Conservation (phyloP, 495 filamentous ascomycete species). For the Collariella sp. region DNA sequence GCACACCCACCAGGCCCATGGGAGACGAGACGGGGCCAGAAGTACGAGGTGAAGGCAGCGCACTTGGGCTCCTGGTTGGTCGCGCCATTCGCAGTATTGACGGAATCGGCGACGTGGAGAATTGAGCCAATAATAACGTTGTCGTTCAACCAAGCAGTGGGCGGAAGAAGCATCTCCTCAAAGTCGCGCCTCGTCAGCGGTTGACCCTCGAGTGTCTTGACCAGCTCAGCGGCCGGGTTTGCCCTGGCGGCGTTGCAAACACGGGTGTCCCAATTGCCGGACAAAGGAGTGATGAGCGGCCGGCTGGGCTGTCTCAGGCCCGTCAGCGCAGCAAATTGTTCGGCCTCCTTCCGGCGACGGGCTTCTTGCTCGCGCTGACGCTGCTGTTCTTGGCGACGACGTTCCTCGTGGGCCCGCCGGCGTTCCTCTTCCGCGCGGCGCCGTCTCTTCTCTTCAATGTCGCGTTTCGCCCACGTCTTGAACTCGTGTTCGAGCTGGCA, state of each 20-base stretch:
- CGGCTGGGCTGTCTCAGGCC: slow-evolving; percentile 13
- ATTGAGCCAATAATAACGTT: slow-evolving; percentile 68
- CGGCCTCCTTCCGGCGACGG: slow-evolving; percentile 1
- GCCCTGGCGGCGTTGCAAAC: slow-evolving; percentile 11
- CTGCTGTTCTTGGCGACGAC: slow-evolving; percentile 11
- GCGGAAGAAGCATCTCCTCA: slow-evolving; percentile 41
- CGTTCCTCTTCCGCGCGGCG: slow-evolving; percentile 7
- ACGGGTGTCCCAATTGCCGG: slow-evolving; percentile 24
- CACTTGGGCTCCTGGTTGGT: slow-evolving; percentile 49
- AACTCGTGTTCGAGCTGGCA: slow-evolving; percentile 15
- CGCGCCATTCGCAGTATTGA: slow-evolving; percentile 45
- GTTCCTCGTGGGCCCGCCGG: not conserved
- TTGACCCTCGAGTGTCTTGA: slow-evolving; percentile 46
- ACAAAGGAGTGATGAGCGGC: slow-evolving; percentile 24
- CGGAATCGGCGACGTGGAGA: slow-evolving; percentile 48
- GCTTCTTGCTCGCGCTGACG: slow-evolving; percentile 8
- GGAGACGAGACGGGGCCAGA: slow-evolving; percentile 51
- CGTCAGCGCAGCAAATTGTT: slow-evolving; percentile 3
- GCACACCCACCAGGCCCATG: slow-evolving; percentile 38
- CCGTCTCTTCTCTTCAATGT: slow-evolving; percentile 13
- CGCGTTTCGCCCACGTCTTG: slow-evolving; percentile 3
- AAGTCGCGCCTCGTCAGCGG: slow-evolving; percentile 56
- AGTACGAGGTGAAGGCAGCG: slow-evolving; percentile 63
- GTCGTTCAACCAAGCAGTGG: slow-evolving; percentile 68
- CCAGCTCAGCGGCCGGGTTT: slow-evolving; percentile 18